Conservation (phyloP, 140 eudicot genomes). For the Bidens hawaiensis region DNA sequence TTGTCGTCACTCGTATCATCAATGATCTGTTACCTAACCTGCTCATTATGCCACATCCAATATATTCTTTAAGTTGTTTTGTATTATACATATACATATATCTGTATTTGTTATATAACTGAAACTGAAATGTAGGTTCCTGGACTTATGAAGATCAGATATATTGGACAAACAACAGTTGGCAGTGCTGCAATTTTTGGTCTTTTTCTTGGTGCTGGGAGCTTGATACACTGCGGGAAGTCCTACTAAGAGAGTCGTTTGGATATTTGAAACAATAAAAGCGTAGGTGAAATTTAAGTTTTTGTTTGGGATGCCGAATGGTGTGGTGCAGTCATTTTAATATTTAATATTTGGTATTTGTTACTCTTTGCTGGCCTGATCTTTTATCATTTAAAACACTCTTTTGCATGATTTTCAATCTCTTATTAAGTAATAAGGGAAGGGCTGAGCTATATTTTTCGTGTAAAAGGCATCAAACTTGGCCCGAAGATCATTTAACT, state of each 20-base stretch:
- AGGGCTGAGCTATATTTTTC: too few relatives aligned
- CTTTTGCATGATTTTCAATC: background rate
- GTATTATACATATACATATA: too few relatives aligned
- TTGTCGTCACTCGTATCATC: too few relatives aligned
- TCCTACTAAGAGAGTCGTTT: constrained; percentile 41
- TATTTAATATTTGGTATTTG: background rate
- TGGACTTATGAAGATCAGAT: constrained; percentile 63
- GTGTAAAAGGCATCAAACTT: too few relatives aligned
- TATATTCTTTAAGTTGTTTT: too few relatives aligned
- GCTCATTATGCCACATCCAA: too few relatives aligned
- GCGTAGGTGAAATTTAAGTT: background rate
- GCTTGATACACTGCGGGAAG: constrained; percentile 89
- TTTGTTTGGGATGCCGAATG: constrained; percentile 1
- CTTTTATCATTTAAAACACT: background rate
- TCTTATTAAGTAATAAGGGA: too few relatives aligned
- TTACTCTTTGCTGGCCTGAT: background rate
- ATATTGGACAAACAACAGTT: constrained; percentile 74
- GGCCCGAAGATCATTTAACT: too few relatives aligned
- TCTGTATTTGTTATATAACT: background rate
- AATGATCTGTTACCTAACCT: too few relatives aligned
- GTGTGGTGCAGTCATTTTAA: background rate
- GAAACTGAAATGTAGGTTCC: constrained; percentile 61
- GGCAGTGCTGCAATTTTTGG: constrained; percentile 93
- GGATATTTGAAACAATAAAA: constrained; percentile 21
- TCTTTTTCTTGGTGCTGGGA: constrained; percentile 86